phyloP scores from a whole-genome alignment of 176 grass and related monocot genomes.

The Oryza glaberrima region DNA sequence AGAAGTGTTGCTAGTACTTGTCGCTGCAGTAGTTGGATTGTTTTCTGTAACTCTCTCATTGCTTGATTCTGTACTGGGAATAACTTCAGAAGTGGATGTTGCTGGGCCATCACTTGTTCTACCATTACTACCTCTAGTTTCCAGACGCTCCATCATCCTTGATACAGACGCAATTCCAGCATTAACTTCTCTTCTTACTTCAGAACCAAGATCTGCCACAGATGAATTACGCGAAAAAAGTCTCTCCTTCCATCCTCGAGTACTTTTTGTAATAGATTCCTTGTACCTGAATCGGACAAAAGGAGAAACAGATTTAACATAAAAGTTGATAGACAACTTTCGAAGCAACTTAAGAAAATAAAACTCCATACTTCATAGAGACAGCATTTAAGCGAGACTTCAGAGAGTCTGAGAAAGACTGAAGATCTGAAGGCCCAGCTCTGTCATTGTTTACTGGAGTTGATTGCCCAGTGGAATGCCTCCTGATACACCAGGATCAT shows the following conservation, averaged over 20 bases:
- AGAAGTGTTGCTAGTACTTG: slow-evolving; percentile 39
- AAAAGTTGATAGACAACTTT: neutral
- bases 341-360: slow-evolving; percentile 25
- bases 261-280: slow-evolving; percentile 95
- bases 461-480: slow-evolving; percentile 64
- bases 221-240: slow-evolving; percentile 73
- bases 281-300: slow-evolving; percentile 71
- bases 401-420: slow-evolving; percentile 82
- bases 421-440: slow-evolving; percentile 75
- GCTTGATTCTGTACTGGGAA: slow-evolving; percentile 25
- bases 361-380: slow-evolving; percentile 71
- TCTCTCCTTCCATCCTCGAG: slow-evolving; percentile 89
- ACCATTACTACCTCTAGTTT: slow-evolving; percentile 66
- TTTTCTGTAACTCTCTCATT: slow-evolving; percentile 40
- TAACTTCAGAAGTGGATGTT: slow-evolving; percentile 51
- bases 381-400: slow-evolving; percentile 88
- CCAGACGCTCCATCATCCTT: slow-evolving; percentile 91
- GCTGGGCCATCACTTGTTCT: slow-evolving; percentile 42
- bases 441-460: slow-evolving; percentile 63
- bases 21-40: slow-evolving; percentile 38
- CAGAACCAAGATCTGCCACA: slow-evolving; percentile 87
- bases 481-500: slow-evolving; percentile 42
- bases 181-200: slow-evolving; percentile 93
- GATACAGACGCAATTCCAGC: slow-evolving; percentile 89
- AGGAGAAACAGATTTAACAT: slow-evolving; percentile 22